Evolutionary conservation across 108 stramenopile species (phyloP), one percentile per base, ranked within the genome.

Genomic region (Hondaea fermentalgiana): DNA sequence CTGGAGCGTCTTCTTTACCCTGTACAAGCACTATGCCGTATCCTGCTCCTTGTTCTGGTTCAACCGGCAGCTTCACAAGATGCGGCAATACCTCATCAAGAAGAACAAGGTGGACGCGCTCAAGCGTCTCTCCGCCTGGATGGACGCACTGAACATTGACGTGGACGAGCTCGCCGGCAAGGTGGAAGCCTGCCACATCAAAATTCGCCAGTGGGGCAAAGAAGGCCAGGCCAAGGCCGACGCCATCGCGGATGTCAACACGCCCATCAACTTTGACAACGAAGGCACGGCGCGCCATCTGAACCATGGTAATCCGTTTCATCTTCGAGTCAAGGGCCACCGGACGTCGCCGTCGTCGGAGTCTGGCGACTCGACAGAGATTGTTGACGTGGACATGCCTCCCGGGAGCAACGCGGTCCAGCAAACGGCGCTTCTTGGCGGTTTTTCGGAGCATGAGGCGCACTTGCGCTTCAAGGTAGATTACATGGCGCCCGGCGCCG

Each of bases 21-120:
- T 83, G 19, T 83, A 83, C 76, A 83, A 83, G 76, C 76, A 83
- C 51, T 83, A 83, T 23, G 76, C 76, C 51, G 76, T 83, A 12
- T 53, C 49, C 10, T 83, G 76, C 76, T 83, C 76, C 0, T 4
- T 83, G 0, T 83, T 83, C 23, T 83, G 76, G 76, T 83, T 83
- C 51, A 83, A 83, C 51, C 45, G 76, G 19, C 76, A 83, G 51
- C 76, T 83, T 17, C 76, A 83, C 51, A 83, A 83, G 51, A 83
- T 83, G 76, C 76, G 76, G 49, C 76, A 53, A 1, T 83, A 83
- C 76, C 51, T 83, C 49, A 83, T 83, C 76, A 83, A 83, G 51
- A 47, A 83, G 76, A 83, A 83, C 76, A 47, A 53, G 49, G 28
- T 28, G 0, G 76, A 83, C 28, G 76, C 76, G 14, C 76, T 83